These are phyloP conservation scores for Fusarium coffeatum DNA, from an alignment of 2,329 filamentous ascomycete genomes.

Conservation along the genomic window DNA sequence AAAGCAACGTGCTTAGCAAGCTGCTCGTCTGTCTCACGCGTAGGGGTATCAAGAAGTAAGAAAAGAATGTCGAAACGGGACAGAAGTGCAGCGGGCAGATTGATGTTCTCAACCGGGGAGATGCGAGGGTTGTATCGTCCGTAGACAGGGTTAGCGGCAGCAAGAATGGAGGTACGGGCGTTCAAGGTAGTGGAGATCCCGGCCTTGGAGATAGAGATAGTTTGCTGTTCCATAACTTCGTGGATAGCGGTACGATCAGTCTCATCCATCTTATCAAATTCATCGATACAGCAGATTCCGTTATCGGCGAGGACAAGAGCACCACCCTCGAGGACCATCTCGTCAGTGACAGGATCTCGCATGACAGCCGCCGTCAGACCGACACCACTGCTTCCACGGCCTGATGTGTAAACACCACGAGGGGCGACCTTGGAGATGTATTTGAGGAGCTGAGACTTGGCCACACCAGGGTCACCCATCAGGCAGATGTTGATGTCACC, in stretches of 20 bases:
- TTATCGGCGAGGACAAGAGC: constrained; percentile 84
- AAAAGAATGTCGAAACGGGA: constrained; percentile 98
- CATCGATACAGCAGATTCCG: constrained; percentile 87
- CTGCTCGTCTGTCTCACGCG: constrained; percentile 89
- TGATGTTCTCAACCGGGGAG: constrained; percentile 98
- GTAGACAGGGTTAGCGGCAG: constrained; percentile 96
- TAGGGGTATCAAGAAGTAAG: constrained; percentile 93
- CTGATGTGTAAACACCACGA: constrained; percentile 86
- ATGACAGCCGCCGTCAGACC: constrained; percentile 86
- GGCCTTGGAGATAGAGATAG: constrained; percentile 84
- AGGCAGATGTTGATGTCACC: constrained; percentile 98
- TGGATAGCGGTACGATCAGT: constrained; percentile 84
- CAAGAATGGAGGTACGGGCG: constrained; percentile 93
- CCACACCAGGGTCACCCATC: constrained; percentile 99
- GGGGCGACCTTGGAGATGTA: constrained; percentile 99
- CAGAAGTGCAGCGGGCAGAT: constrained; percentile 94
- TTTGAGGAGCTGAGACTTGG: constrained; percentile 97
- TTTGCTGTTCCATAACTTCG: constrained; percentile 91
- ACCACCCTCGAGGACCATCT: constrained; percentile 86
- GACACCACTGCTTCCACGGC: constrained; percentile 83
- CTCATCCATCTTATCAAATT: constrained; percentile 92
- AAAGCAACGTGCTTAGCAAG: constrained; percentile 95
- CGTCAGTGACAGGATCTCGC: constrained; percentile 84
- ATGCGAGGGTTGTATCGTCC: constrained; percentile 98
- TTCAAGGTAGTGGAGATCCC: constrained; percentile 84